Evolutionary conservation across 2,329 filamentous ascomycete genomes (phyloP).

Genomic region (Fusarium palustre): DNA sequence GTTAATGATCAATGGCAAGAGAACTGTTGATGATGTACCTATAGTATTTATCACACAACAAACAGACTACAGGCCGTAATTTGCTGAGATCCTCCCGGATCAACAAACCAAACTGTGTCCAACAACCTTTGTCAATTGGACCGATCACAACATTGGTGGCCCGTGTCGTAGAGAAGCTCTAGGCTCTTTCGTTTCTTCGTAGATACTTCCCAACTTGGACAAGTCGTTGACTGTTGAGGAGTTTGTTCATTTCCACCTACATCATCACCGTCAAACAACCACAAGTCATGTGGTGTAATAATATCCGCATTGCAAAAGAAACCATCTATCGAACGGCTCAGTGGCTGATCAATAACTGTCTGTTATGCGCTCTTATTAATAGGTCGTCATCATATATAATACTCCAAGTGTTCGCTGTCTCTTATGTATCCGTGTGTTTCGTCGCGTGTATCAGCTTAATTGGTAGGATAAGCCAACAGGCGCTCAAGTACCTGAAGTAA

Average conservation of each 20-base stretch:
- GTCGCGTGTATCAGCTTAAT: constrained; percentile 40
- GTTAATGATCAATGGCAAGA: no score
- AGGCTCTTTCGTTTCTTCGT: constrained; percentile 34
- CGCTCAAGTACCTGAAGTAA: constrained; percentile 27
- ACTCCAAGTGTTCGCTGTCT: constrained; percentile 11
- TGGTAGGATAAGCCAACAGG: constrained; percentile 18
- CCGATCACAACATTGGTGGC: constrained; percentile 13
- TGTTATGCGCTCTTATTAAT: neutral
- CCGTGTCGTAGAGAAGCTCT: constrained; percentile 38
- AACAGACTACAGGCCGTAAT: constrained; percentile 4
- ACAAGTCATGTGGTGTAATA: constrained; percentile 16
- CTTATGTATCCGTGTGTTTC: constrained; percentile 34
- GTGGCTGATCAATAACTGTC: constrained; percentile 4
- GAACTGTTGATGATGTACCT: no score
- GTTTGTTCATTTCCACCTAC: constrained; percentile 46
- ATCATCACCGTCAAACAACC: constrained; percentile 31
- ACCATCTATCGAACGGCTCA: neutral
- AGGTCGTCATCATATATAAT: constrained; percentile 12
- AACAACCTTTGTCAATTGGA: constrained; percentile 17
- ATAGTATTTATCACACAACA: neutral
- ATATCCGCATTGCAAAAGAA: neutral
- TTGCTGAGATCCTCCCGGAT: constrained; percentile 29
- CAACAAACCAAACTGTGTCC: constrained; percentile 20
- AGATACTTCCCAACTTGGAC: constrained; percentile 37
- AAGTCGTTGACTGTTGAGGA: constrained; percentile 18